Conservation (phyloP, 768 basidiomycete species). For the Tulasnella sp. region DNA sequence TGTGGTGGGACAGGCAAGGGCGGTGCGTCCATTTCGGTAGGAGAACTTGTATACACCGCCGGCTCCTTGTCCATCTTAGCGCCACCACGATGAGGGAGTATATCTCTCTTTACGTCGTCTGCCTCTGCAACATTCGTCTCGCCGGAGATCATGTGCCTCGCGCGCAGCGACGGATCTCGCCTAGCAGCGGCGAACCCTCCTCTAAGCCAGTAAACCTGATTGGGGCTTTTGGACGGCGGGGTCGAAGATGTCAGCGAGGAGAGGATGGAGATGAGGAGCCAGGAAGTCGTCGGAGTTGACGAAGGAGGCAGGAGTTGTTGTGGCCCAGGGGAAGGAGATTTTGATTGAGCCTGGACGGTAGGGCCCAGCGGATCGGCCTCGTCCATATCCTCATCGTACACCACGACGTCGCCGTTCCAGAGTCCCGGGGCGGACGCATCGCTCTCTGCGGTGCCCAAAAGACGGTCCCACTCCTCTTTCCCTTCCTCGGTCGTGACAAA, state of each 20-base stretch:
- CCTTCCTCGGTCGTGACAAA: constrained; percentile 79
- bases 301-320: constrained; percentile 35
- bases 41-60: constrained; percentile 28
- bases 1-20: constrained; percentile 17
- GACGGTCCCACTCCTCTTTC: constrained; percentile 63
- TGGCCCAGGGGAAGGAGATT: neutral
- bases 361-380: constrained; percentile 43
- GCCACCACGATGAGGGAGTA: neutral
- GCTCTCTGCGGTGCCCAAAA: constrained; percentile 38
- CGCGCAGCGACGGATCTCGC: constrained; percentile 48
- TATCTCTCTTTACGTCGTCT: neutral
- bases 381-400: constrained; percentile 78
- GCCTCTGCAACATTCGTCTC: constrained; percentile 33
- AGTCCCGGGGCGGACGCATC: neutral
- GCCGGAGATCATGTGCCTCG: constrained; percentile 25
- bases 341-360: neutral
- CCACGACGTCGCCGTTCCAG: constrained; percentile 73
- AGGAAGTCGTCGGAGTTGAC: constrained; percentile 55
- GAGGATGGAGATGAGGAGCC: constrained; percentile 65
- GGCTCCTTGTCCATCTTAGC: neutral
- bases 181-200: constrained; percentile 54
- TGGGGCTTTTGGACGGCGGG: constrained; percentile 36
- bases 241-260: constrained; percentile 42
- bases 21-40: constrained; percentile 12
- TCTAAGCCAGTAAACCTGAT: constrained; percentile 48